Evolutionary conservation across 2,329 filamentous ascomycete genomes (phyloP).

Genomic region (Boeremia exigua): DNA sequence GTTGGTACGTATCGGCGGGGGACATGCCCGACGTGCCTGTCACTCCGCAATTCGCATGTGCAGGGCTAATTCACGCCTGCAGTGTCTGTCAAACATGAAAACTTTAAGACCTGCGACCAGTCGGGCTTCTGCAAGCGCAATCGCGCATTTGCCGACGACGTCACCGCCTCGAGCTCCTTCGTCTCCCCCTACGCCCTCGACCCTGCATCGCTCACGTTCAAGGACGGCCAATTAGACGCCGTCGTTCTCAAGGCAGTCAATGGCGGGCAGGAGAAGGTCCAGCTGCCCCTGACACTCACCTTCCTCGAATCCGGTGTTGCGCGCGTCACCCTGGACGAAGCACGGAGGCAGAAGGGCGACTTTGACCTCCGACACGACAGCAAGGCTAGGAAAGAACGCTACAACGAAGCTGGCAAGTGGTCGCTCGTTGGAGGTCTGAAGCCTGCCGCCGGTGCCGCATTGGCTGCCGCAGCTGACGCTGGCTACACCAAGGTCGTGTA

Average conservation of each 20-base stretch:
- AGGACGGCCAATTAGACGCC: conserved; percentile 79
- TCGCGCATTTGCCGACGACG: conserved; percentile 83
- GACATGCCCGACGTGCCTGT: too few species aligned
- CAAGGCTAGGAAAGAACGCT: conserved; percentile 85
- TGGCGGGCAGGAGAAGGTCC: conserved; percentile 69
- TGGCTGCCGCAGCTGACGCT: conserved; percentile 68
- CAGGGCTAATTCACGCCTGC: conserved; percentile 16
- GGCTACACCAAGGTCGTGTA: conserved; percentile 78
- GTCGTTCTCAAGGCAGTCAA: conserved; percentile 81
- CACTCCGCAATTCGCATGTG: too few species aligned
- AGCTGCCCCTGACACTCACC: conserved; percentile 81
- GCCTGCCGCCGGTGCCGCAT: conserved; percentile 72
- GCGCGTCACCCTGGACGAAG: conserved; percentile 88
- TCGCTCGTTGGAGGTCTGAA: conserved; percentile 81
- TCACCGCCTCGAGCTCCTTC: conserved; percentile 71
- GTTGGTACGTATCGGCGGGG: conserved; percentile 40
- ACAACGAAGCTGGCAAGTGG: conserved; percentile 90
- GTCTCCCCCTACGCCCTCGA: conserved; percentile 80
- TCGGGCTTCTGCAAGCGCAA: conserved; percentile 98
- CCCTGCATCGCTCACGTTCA: conserved; percentile 74
- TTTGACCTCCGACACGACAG: conserved; percentile 88
- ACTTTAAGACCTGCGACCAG: conserved; percentile 96
- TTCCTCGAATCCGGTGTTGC: conserved; percentile 91
- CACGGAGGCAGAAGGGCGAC: conserved; percentile 85
- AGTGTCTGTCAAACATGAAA: conserved; percentile 91